Base-by-base conservation (phyloP, 2,329 filamentous ascomycete species). In the Cordyceps sp. region DNA sequence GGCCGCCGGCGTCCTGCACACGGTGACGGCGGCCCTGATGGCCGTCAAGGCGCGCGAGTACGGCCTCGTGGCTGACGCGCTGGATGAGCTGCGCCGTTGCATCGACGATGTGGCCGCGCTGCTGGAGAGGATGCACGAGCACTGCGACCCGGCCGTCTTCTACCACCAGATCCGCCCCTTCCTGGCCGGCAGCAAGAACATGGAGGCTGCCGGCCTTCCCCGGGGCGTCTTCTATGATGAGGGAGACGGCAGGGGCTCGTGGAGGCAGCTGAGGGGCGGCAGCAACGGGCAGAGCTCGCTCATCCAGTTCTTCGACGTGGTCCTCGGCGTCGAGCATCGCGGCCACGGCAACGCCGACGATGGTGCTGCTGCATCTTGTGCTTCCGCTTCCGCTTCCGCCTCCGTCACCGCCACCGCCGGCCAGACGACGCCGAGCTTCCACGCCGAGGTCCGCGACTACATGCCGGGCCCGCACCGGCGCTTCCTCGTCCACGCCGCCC, bases 211-310 rank as follows among this genome's bases (percentile, higher is more conserved):
- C 0, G 88, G 86, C 0, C 62, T 94, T 2, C 83, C 86, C 0
- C 69, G 73, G 10, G 88, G 88, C 0, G 74, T 96, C 6, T 73
- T 86, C 33, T 93, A 93, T 48, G 83, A 93, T 42, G 69, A 81
- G 35, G 79, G 75, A 1, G 62, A 71, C 3, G 76, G 73, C 2
- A 60, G 61, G 12, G 69, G 74, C 0, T 58, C 67, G 23, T 93
- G 84, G 65, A 65, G 75, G 14, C 76, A 88, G 42, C 78, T 81
- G 36, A 72, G 81, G n/a, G 88, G 88, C 14, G 88, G 88, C 5
- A 92, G 82, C 51, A 94, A 94, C 46, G 88, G 86, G 0, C 88
- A 96, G 53, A 88, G 80, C 52, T 92, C 83, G 1, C 62, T 93
- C 26, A 85, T 96, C 36, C 85, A 94, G 46, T 90, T 93, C 58